Base-by-base conservation (phyloP, 345 rosid genomes). In the Hibiscus trionum region DNA sequence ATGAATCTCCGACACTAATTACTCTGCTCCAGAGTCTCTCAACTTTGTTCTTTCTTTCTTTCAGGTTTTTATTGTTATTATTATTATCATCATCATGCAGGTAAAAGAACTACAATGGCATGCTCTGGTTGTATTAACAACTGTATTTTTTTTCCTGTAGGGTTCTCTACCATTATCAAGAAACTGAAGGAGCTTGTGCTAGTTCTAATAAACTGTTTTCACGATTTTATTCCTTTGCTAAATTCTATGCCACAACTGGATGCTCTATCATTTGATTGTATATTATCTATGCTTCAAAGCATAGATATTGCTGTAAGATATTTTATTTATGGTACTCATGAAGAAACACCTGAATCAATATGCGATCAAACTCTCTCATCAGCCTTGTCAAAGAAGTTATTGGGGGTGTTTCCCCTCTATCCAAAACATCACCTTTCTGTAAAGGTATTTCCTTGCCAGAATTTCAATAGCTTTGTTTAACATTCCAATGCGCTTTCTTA, bases 111-210 rank as follows among this genome's bases (percentile, higher is more conserved):
- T n/a, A 27, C n/a, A 17, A 39, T 49, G 59, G 21, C 6, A 24
- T 62, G 58, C 44, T 37, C 57, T 65, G 16, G 58, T 55, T 71
- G 46, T 21, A 42, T 49, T 67, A 60, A 35, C 50, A 64, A 39
- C 11, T 70, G 26, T 76, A 47, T 70, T 33, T 72, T 61, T 75
- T 16, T 60, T 62, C 56, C 61, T 77, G 72, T 69, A 95, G 97
- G 86, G 19, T 78, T 77, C 75, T 75, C 86, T 65, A 64, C 78
- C 61, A 77, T 86, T 70, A 55, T 67, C 71, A 78, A 75, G 66
- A 89, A 86, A 77, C 73, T 92, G 57, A 85, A 85, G 81, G 91
- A 86, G 68, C 83, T 92, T 74, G 83, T 95, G 75, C 94, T 82
- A 75, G 87, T 85, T 82, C 78, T 92, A 63, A 71, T 90, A 67